Base-by-base conservation (phyloP, 129 eudicot species). In the Pittosporum tobira region DNA sequence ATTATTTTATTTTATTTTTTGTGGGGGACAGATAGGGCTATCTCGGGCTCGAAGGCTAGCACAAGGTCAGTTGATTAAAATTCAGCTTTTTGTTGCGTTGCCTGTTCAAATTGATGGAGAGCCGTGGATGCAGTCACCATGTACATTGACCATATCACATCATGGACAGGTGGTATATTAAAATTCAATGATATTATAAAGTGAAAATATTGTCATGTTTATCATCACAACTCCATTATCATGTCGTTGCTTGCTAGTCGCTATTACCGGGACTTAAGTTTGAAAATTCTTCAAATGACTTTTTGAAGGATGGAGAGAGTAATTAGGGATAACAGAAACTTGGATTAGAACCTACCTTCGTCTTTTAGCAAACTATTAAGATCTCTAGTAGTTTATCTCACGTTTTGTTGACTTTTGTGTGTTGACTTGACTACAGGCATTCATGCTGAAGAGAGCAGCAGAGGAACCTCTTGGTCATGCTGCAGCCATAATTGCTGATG, bases 381-480 rank as follows among this genome's bases (percentile, higher is more conserved):
- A n/a, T n/a, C n/a, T n/a, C n/a, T n/a, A n/a, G n/a, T n/a, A n/a
- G n/a, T n/a, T n/a, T n/a, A n/a, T n/a, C n/a, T n/a, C n/a, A n/a
- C n/a, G n/a, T n/a, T n/a, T n/a, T n/a, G n/a, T n/a, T n/a, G n/a
- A n/a, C 5, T 30, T 5, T 63, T 9, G 23, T 18, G 20, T 67
- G 14, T 28, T 48, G 34, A 23, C 21, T 50, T 27, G n/a, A n/a
- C n/a, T 16, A 47, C 62, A 91, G 98, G 90, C 98, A 3, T 91
- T 91, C 77, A 83, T 91, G 98, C 66, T 91, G 75, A 91, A 75
- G 76, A 80, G 95, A 61, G 89, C 94, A 24, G 69, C 79, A 22
- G 98, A 91, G 73, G 98, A 91, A 57, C 94, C 98, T 40, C 94
- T 86, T 36, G 98, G 98, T 29, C 98, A 91, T 76, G 98, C 98